These are phyloP conservation scores for Letharia lupina DNA, from an alignment of 495 filamentous ascomycete genomes.

Conservation along the genomic window DNA sequence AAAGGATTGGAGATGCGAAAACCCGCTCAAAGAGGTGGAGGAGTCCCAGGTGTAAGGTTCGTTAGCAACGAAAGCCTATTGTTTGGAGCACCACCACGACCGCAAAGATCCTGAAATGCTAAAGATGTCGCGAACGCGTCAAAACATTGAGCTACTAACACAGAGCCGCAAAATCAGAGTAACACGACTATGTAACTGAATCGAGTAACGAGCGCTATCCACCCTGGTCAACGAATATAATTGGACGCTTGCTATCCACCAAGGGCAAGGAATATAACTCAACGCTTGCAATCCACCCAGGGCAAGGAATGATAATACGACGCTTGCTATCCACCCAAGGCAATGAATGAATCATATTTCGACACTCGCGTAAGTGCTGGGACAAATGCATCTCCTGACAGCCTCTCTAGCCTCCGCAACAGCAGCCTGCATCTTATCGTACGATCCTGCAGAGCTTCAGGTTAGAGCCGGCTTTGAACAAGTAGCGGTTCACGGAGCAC, in stretches of 20 bases:
- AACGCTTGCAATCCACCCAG: background rate
- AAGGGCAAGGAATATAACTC: background rate
- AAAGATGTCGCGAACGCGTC: background rate
- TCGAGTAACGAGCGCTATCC: background rate
- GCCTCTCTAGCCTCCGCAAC: background rate
- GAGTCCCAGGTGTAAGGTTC: background rate
- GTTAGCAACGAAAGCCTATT: background rate
- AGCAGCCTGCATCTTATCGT: background rate
- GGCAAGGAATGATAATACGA: no score
- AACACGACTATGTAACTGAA: background rate
- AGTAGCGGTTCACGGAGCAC: background rate
- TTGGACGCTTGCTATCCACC: background rate
- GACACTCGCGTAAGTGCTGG: constrained; percentile 1
- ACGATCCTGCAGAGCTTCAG: background rate
- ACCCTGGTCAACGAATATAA: background rate
- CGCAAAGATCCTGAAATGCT: background rate
- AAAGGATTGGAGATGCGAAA: background rate
- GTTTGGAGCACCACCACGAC: background rate
- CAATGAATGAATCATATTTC: background rate
- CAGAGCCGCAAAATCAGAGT: background rate
- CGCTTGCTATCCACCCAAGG: constrained; percentile 2
- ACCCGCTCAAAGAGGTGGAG: background rate
- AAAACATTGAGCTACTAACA: background rate
- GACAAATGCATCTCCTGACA: background rate
- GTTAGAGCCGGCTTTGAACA: background rate